phyloP scores from a whole-genome alignment of 495 filamentous ascomycete species.

The Neurospora tetrasperma region DNA sequence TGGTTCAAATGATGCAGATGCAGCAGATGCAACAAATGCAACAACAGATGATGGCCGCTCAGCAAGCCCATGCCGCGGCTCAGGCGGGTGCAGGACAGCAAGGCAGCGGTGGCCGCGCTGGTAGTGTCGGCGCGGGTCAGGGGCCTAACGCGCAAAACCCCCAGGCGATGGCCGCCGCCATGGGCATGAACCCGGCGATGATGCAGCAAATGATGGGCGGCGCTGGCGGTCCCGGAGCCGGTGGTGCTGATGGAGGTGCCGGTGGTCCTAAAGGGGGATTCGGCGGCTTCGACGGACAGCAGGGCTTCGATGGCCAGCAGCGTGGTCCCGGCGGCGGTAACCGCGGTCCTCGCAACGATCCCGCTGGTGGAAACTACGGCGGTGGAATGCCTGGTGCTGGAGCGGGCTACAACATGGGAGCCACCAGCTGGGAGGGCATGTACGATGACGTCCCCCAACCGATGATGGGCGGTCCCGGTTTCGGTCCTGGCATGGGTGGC shows the following conservation, averaged over 20 bases:
- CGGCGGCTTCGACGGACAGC: conserved; percentile 45
- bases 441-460: conserved; percentile 96
- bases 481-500: conserved; percentile 33
- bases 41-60: conserved; percentile 42
- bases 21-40: conserved; percentile 83
- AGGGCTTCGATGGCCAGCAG: conserved; percentile 65
- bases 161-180: conserved; percentile 37
- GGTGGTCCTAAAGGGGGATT: conserved; percentile 31
- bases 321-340: conserved; percentile 22
- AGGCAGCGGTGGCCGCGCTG: conserved; percentile 23
- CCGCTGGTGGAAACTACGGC: conserved; percentile 16
- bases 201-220: conserved; percentile 73
- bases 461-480: conserved; percentile 45
- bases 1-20: conserved; percentile 54
- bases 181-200: conserved; percentile 68
- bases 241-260: conserved; percentile 18
- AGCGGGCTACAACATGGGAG: conserved; percentile 22
- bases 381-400: conserved; percentile 22
- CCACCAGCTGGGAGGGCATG: conserved; percentile 96
- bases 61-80: conserved; percentile 23
- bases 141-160: not conserved
- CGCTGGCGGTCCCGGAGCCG: conserved; percentile 22
- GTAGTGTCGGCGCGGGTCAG: conserved; percentile 15
- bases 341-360: conserved; percentile 24
- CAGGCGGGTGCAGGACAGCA: conserved; percentile 7